These are phyloP conservation scores for Aureobasidium sp. DNA, from an alignment of 2,329 filamentous ascomycete genomes.

Conservation along the genomic window DNA sequence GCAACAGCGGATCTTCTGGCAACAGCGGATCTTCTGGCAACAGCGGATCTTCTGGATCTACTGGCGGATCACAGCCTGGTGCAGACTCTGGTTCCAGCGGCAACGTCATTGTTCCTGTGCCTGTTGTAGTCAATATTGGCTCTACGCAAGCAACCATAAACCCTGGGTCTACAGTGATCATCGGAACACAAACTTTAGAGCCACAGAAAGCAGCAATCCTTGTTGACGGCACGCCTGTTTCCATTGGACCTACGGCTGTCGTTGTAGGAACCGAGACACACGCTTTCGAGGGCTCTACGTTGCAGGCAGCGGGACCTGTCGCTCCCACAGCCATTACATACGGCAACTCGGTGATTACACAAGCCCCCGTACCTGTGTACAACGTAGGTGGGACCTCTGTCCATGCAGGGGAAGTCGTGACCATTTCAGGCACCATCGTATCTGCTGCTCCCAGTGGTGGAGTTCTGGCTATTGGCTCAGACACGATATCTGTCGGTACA, in stretches of 20 bases:
- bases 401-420: slow-evolving; percentile 21
- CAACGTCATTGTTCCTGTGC: not conserved
- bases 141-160: slow-evolving; percentile 18
- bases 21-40: slow-evolving; percentile 12
- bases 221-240: slow-evolving; percentile 23
- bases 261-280: slow-evolving; percentile 11
- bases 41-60: not conserved
- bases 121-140: slow-evolving; percentile 5
- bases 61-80: not conserved
- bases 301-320: not conserved
- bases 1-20: too few relatives aligned
- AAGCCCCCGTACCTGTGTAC: slow-evolving; percentile 17
- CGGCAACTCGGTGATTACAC: slow-evolving; percentile 14
- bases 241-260: slow-evolving; percentile 17
- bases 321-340: slow-evolving; percentile 6
- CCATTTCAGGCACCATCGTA: slow-evolving; percentile 16
- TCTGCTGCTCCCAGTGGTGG: slow-evolving; percentile 13
- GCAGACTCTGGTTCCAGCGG: not conserved
- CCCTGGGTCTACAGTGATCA: slow-evolving; percentile 24
- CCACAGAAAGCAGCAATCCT: slow-evolving; percentile 25
- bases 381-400: slow-evolving; percentile 22
- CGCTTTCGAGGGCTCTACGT: not conserved
- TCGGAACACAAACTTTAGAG: slow-evolving; percentile 26
- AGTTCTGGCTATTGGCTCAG: slow-evolving; percentile 17
- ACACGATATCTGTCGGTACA: slow-evolving; percentile 5